These are phyloP conservation scores for Sporothrix variecibatus DNA, from an alignment of 2,329 filamentous ascomycete genomes.

Conservation along the genomic window DNA sequence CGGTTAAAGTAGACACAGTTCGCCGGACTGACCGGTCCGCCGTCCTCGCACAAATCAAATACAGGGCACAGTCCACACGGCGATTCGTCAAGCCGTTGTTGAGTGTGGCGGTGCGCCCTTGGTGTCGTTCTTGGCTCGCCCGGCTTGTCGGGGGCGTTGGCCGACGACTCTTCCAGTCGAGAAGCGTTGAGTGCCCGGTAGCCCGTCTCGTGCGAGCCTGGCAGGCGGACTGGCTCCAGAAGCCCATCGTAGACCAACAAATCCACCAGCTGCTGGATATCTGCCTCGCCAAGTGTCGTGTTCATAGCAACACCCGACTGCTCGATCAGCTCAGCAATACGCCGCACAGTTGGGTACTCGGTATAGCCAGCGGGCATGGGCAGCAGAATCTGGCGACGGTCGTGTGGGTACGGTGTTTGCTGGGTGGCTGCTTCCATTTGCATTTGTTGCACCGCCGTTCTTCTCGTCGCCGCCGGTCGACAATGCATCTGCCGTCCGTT, in stretches of 20 bases:
- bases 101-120: constrained; percentile 44
- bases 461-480: constrained; percentile 36
- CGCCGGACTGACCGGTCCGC: constrained; percentile 83
- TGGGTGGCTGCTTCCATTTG: constrained; percentile 17
- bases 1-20: constrained; percentile 90
- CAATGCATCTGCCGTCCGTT: constrained; percentile 54
- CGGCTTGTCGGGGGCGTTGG: constrained; percentile 32
- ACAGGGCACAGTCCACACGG: constrained; percentile 93
- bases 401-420: constrained; percentile 32
- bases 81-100: constrained; percentile 78
- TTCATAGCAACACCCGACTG: constrained; percentile 70
- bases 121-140: constrained; percentile 25
- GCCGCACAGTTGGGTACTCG: constrained; percentile 76
- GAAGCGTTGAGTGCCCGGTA: constrained; percentile 56
- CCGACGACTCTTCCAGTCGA: constrained; percentile 40
- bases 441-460: constrained; percentile 22
- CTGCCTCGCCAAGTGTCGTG: constrained; percentile 67
- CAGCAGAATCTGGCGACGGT: constrained; percentile 44
- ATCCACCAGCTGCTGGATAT: constrained; percentile 83
- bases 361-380: constrained; percentile 67
- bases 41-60: constrained; percentile 87
- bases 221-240: constrained; percentile 61
- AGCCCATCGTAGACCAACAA: constrained; percentile 87
- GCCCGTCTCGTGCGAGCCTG: constrained; percentile 48
- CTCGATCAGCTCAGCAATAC: constrained; percentile 75